A percentile compares a stretch with the other conserved stretches of the same genome.
These are phyloP conservation scores for Candida sp. DNA, from an alignment of 1,139 yeast species.

Conservation along the genomic window DNA sequence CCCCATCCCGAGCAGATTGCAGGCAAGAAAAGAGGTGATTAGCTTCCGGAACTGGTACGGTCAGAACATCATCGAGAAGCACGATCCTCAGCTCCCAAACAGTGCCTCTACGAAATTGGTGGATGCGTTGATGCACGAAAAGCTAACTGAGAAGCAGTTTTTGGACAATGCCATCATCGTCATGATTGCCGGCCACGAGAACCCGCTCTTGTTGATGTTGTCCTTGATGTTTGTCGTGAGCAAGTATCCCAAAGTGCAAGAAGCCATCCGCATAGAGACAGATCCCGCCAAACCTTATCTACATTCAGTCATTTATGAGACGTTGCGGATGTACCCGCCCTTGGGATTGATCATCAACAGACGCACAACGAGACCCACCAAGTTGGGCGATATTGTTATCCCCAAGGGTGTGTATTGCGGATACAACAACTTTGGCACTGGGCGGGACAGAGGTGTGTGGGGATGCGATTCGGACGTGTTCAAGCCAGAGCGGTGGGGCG, in stretches of 20 bases:
- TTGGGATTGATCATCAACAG: slow-evolving; percentile 62
- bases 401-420: slow-evolving; percentile 63
- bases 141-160: slow-evolving; percentile 49
- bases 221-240: slow-evolving; percentile 53
- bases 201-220: slow-evolving; percentile 57
- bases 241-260: slow-evolving; percentile 41
- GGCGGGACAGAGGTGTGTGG: slow-evolving; percentile 55
- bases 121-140: slow-evolving; percentile 37
- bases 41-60: slow-evolving; percentile 41
- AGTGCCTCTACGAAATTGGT: slow-evolving; percentile 35
- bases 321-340: slow-evolving; percentile 60
- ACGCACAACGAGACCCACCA: slow-evolving; percentile 37
- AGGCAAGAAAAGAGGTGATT: slow-evolving; percentile 47
- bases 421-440: slow-evolving; percentile 60
- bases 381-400: slow-evolving; percentile 48
- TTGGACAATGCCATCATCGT: slow-evolving; percentile 61
- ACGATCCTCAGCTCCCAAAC: slow-evolving; percentile 1
- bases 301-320: slow-evolving; percentile 49
- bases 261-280: slow-evolving; percentile 32
- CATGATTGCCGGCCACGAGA: slow-evolving; percentile 67
- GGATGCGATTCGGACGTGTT: slow-evolving; percentile 52
- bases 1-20: slow-evolving; percentile 52
- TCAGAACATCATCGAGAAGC: slow-evolving; percentile 20
- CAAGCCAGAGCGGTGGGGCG: slow-evolving; percentile 64
- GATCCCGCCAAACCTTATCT: slow-evolving; percentile 19